These are phyloP conservation scores for Penicillium olsonii DNA, from an alignment of 2,329 filamentous ascomycete genomes.

Conservation along the genomic window DNA sequence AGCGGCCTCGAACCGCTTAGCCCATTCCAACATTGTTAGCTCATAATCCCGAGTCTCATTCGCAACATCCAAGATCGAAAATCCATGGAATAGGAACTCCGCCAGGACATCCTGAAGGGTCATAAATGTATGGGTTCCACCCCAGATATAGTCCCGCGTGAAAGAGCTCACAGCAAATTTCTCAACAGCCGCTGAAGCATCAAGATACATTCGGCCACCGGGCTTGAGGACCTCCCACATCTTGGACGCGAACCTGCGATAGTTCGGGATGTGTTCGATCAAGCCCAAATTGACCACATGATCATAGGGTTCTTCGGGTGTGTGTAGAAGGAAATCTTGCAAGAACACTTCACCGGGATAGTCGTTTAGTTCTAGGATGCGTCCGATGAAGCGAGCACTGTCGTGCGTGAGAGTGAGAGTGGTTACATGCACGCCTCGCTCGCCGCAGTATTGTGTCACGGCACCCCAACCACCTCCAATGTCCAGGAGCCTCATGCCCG, in stretches of 20 bases:
- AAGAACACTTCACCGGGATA: constrained; percentile 10
- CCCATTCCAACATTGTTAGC: constrained; percentile 18
- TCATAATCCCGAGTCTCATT: constrained; percentile 13
- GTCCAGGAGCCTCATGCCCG: constrained; percentile 16
- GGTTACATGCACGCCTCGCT: constrained; percentile 18
- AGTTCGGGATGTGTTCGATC: constrained; percentile 18
- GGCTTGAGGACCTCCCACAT: constrained; percentile 17
- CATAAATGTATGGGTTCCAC: constrained; percentile 14
- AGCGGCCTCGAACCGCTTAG: constrained; percentile 8
- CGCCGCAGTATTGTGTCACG: constrained; percentile 18
- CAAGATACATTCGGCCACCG: constrained; percentile 14
- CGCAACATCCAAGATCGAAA: constrained; percentile 5
- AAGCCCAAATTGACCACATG: constrained; percentile 9
- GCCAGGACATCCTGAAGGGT: constrained; percentile 16
- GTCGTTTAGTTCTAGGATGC: constrained; percentile 5
- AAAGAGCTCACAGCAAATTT: constrained; percentile 12
- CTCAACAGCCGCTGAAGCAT: constrained; percentile 11
- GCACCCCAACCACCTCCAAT: constrained; percentile 21
- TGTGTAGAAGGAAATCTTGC: constrained; percentile 8
- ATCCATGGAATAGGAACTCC: constrained; percentile 12
- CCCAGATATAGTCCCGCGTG: constrained; percentile 15
- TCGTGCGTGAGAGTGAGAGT: constrained; percentile 9
- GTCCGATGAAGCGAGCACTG: constrained; percentile 6
- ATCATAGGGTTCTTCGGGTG: constrained; percentile 9
- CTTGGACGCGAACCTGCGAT: constrained; percentile 9